Conservation (phyloP, 1,284 basidiomycete species). For the Agroathelia rolfsii region DNA sequence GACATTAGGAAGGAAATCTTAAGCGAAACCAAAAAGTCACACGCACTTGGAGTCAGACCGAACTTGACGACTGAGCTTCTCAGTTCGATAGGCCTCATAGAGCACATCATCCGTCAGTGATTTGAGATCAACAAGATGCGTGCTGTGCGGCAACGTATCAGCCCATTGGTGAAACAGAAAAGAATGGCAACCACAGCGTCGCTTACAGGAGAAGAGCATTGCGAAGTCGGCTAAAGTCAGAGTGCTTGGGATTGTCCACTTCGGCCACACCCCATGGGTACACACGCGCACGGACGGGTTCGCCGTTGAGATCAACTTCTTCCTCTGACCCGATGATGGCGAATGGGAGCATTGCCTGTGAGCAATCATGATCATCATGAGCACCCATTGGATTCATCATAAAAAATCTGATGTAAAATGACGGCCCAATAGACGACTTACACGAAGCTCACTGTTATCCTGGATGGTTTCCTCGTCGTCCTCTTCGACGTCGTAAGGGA, state of each 20-base stretch:
- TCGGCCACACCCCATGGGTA: constrained; percentile 99
- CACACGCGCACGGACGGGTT: constrained; percentile 83
- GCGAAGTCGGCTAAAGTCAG: constrained; percentile 89
- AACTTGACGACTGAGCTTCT: constrained; percentile 93
- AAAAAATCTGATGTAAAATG: constrained; percentile 5
- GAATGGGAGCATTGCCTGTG: constrained; percentile 83
- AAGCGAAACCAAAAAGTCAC: constrained; percentile 3
- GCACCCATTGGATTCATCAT: too few species aligned
- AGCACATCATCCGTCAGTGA: constrained; percentile 92
- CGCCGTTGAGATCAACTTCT: constrained; percentile 88
- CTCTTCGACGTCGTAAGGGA: constrained; percentile 98
- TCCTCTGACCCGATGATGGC: constrained; percentile 97
- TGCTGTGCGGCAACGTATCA: too few species aligned
- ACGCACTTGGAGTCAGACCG: constrained; percentile 74
- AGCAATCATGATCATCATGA: too few species aligned
- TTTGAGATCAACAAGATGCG: constrained; percentile 92
- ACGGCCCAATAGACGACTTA: constrained; percentile 23
- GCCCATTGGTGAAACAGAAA: constrained; percentile 7
- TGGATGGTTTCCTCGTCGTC: constrained; percentile 98
- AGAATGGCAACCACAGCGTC: constrained; percentile 1
- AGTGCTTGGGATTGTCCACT: constrained; percentile 98
- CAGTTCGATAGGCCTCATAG: constrained; percentile 95
- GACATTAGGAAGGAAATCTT: constrained; percentile 11
- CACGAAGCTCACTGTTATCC: constrained; percentile 92
- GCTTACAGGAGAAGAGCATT: constrained; percentile 81